Evolutionary conservation across 192 early-diverging fungal species (phyloP), one percentile per base, ranked within the genome.

Genomic region (Backusella circina): DNA sequence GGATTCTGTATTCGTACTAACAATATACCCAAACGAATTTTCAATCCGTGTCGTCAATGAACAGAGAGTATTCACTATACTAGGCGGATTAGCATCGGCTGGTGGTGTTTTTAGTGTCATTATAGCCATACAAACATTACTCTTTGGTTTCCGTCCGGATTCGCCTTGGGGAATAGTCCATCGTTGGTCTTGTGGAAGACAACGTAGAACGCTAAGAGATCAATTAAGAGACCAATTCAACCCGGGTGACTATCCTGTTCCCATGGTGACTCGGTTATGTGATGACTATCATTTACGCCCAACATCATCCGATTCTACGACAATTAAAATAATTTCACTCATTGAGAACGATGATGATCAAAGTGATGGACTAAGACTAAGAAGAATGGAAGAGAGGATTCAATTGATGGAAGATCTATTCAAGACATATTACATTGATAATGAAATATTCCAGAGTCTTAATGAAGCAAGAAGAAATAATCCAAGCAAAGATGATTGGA

Each of bases 151-250:
- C 31, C 73, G 73, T 75, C 73, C 65, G 31, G 32, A 44, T 67
- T 75, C 73, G 15, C 73, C 65, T 1, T 75, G 73, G 73, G 73
- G 73, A 10, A 65, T 75, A n/a, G 36, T 75, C 28, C 73, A 67
- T 75, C 73, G 65, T 26, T 75, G 73, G 73, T 75, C 73, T 67
- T 41, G 66, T 50, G 73, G 65, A 13, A 31, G 65, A 36, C 44
- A 35, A 65, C 41, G 26, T 26, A 65, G 50, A 32, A 67, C 41
- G 5, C 35, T 68, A 26, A 33, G 31, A 41, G 28, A 37, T 28
- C 41, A 41, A 31, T 65, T 75, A 30, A 64, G 33, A 51, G 21
- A 13, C 4, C 33, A 67, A 23, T 67, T 75, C 8, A 67, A 75
- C 16, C 32, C 65, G 18, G 7, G 1, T 6, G 38, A 75, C 5